These are phyloP conservation scores for Aspergillus coremiiformis DNA, from an alignment of 495 filamentous ascomycete species.

Conservation along the genomic window DNA sequence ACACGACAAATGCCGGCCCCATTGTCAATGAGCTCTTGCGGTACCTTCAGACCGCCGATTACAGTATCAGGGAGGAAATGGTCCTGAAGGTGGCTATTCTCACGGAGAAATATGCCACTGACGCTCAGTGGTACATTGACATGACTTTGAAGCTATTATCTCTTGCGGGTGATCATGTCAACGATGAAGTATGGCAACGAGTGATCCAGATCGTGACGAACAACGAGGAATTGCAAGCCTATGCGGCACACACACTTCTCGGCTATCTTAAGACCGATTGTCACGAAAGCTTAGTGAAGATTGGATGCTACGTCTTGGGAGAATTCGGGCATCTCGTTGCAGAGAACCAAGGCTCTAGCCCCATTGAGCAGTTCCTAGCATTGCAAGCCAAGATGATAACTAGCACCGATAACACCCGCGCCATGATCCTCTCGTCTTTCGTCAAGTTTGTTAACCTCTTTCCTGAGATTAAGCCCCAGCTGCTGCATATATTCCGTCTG, in stretches of 20 bases:
- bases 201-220: constrained; percentile 99
- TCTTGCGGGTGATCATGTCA: constrained; percentile 96
- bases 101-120: constrained; percentile 96
- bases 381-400: constrained; percentile 84
- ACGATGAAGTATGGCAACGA: constrained; percentile 98
- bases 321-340: constrained; percentile 98
- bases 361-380: constrained; percentile 95
- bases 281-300: constrained; percentile 95
- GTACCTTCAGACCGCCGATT: constrained; percentile 94
- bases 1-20: constrained; percentile 79
- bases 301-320: constrained; percentile 89
- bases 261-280: constrained; percentile 87
- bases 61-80: constrained; percentile 98
- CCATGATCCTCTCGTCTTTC: constrained; percentile 90
- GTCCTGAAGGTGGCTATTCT: constrained; percentile 97
- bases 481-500: constrained; percentile 78
- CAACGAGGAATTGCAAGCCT: constrained; percentile 96
- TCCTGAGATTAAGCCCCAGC: constrained; percentile 95
- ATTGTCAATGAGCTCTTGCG: constrained; percentile 92
- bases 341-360: constrained; percentile 87
- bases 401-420: constrained; percentile 80
- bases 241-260: constrained; percentile 86
- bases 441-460: constrained; percentile 98
- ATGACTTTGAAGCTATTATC: constrained; percentile 92
- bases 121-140: constrained; percentile 99